A percentile compares a stretch with the other conserved stretches of the same genome.
phyloP scores from a whole-genome alignment of 163 green algal species.

The Scenedesmus sp. region DNA sequence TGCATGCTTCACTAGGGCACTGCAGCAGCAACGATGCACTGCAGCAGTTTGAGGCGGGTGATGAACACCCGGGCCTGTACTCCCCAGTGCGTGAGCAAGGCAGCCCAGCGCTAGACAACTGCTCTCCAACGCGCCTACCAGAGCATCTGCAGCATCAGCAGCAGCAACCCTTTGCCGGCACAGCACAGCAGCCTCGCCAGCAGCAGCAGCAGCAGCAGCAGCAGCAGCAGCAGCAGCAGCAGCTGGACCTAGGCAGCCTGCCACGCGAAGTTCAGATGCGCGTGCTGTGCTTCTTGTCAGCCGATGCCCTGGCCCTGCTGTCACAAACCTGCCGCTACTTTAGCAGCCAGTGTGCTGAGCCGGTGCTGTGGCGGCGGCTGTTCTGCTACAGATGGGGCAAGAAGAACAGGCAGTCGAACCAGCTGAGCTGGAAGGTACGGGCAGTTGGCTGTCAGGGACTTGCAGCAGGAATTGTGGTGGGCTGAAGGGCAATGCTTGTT shows the following conservation, averaged over 20 bases:
- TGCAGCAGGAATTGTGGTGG: too few species aligned
- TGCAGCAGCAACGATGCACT: neutral
- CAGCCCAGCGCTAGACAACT: neutral
- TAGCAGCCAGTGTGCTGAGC: neutral
- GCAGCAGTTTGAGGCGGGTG: neutral
- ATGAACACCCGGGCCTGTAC: neutral
- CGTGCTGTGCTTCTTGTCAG: slow-evolving; percentile 58
- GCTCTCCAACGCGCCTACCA: neutral
- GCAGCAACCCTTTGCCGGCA: neutral
- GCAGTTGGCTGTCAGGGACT: too few species aligned
- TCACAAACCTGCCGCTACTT: slow-evolving; percentile 30
- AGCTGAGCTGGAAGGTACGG: slow-evolving; percentile 35
- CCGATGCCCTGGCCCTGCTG: slow-evolving; percentile 47
- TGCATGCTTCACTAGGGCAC: slow-evolving; percentile 2
- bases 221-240: slow-evolving; percentile 15
- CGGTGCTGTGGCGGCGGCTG: slow-evolving; percentile 57
- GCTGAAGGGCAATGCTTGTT: too few species aligned
- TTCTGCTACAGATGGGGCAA: slow-evolving; percentile 55
- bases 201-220: neutral
- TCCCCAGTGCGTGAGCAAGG: slow-evolving; percentile 12
- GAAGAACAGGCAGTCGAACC: neutral
- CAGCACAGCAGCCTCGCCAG: neutral
- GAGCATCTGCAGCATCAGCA: slow-evolving; percentile 14
- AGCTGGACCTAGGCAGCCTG: neutral
- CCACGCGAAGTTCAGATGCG: slow-evolving; percentile 57